Evolutionary conservation across 2,329 filamentous ascomycete species (phyloP), one percentile per base, ranked within the genome.

Genomic region (Allantophomopsis cytisporea): DNA sequence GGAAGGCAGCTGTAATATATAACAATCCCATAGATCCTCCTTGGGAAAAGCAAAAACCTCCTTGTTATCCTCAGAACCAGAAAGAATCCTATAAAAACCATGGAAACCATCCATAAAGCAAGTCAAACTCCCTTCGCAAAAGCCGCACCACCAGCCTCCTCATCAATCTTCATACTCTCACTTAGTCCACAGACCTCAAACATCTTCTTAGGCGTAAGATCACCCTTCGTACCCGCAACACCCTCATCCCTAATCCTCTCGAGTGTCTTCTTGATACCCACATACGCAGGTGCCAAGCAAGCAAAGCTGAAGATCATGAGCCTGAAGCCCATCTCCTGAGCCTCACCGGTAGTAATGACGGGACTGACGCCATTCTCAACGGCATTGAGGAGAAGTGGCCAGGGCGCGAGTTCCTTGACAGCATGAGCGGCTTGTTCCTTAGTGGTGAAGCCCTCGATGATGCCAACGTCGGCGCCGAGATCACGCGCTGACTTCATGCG

Each of bases 251-350:
- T 65, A 13, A 69, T 46, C 14, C 50, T 45, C 16, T 54, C 42
- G 13, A 63, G 47, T 3, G 54, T 60, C 16, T 59, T 58, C 31
- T 52, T 54, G 13, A 68, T 63, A 5, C 61, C 64, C 7, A 54
- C 44, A 39, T 65, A 65, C 0, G 63, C 68, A 5, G 68, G 65
- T 11, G 60, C 67, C 32, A 74, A 53, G 0, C 64, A 60, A 7
- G 64, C 56, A 37, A 64, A 65, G 4, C 71, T 71, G 49, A 70
- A 73, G 41, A 79, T 78, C 36, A 75, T 68, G 41, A 79, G 62
- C 42, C 64, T 63, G 54, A 71, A 79, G 1, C 74, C 75, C 48
- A 76, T 60, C 32, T 66, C 59, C 43, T 61, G 61, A 7, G 72
- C 73, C 47, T 77, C 67, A 0, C 64, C 54, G 2, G 64, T 65